A percentile compares a stretch with the other conserved stretches of the same genome.
Evolutionary conservation across 2,329 filamentous ascomycete genomes (phyloP).

Genomic region (Aspergillus vadensis): DNA sequence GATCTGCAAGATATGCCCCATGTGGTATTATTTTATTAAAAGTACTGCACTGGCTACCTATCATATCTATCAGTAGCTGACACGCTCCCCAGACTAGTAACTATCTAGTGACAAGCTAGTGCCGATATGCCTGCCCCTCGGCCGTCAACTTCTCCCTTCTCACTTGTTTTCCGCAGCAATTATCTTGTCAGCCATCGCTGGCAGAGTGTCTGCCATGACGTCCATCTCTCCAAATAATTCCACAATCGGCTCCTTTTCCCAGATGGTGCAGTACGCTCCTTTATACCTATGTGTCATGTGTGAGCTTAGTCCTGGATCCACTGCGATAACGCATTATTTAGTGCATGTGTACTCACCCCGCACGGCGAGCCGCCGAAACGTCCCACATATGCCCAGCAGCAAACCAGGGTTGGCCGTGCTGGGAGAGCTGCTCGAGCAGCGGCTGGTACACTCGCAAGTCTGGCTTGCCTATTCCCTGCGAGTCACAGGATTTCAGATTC

Average conservation of each 20-base stretch:
- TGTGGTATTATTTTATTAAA: too few species aligned
- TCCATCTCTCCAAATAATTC: constrained; percentile 34
- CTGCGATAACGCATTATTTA: not conserved
- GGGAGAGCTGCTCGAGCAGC: constrained; percentile 23
- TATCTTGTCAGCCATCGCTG: constrained; percentile 32
- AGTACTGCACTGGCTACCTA: not conserved
- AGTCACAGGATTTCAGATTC: constrained; percentile 32
- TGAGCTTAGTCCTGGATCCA: not conserved
- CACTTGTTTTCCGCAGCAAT: constrained; percentile 18
- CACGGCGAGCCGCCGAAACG: constrained; percentile 28
- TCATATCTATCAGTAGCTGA: not conserved
- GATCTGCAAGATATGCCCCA: too few species aligned
- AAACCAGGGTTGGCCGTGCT: constrained; percentile 30
- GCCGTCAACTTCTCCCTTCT: not conserved
- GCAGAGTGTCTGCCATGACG: constrained; percentile 29
- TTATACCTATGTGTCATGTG: constrained; percentile 21
- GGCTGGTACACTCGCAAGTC: constrained; percentile 28
- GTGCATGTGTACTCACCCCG: constrained; percentile 24
- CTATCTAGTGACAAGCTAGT: not conserved
- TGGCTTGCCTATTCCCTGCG: constrained; percentile 30
- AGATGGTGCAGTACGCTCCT: constrained; percentile 27
- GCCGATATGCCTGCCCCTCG: not conserved
- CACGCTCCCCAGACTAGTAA: not conserved
- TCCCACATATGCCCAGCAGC: constrained; percentile 36
- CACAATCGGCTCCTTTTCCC: constrained; percentile 28